phyloP scores from a whole-genome alignment of 2,329 filamentous ascomycete genomes.

The Ceratocystis cubensis region DNA sequence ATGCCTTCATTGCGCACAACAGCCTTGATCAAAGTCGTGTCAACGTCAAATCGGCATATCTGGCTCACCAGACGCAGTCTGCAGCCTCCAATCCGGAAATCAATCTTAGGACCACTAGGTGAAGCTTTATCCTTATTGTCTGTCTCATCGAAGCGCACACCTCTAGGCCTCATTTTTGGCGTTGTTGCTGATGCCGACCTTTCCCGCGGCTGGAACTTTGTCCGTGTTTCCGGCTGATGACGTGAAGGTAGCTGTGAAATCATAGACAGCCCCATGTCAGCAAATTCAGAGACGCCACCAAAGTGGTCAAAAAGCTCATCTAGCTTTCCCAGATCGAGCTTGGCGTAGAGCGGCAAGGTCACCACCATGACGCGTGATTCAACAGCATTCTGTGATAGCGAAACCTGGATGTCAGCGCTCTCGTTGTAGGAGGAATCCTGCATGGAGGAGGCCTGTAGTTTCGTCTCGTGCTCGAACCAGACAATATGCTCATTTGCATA shows the following conservation, averaged over 20 bases:
- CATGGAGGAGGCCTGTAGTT: slow-evolving; percentile 49
- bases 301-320: slow-evolving; percentile 84
- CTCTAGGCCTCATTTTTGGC: slow-evolving; percentile 36
- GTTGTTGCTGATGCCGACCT: slow-evolving; percentile 22
- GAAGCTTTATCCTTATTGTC: slow-evolving; percentile 34
- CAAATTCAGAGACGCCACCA: slow-evolving; percentile 78
- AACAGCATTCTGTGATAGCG: slow-evolving; percentile 35
- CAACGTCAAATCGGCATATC: slow-evolving; percentile 59
- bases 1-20: slow-evolving; percentile 62
- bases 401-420: slow-evolving; percentile 46
- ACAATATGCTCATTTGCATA: slow-evolving; percentile 51
- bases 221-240: slow-evolving; percentile 21
- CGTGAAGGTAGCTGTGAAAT: slow-evolving; percentile 53
- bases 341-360: slow-evolving; percentile 64
- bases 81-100: slow-evolving; percentile 64
- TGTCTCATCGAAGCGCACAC: slow-evolving; percentile 47
- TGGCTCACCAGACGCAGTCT: slow-evolving; percentile 65
- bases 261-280: slow-evolving; percentile 79
- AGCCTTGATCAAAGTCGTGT: slow-evolving; percentile 71
- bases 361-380: slow-evolving; percentile 49
- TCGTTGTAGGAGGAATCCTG: slow-evolving; percentile 45
- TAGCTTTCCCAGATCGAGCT: slow-evolving; percentile 64
- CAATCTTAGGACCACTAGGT: slow-evolving; percentile 46
- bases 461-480: slow-evolving; percentile 46
- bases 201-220: not conserved